Base-by-base conservation (phyloP, 495 filamentous ascomycete species). In the Talaromyces ruber region DNA sequence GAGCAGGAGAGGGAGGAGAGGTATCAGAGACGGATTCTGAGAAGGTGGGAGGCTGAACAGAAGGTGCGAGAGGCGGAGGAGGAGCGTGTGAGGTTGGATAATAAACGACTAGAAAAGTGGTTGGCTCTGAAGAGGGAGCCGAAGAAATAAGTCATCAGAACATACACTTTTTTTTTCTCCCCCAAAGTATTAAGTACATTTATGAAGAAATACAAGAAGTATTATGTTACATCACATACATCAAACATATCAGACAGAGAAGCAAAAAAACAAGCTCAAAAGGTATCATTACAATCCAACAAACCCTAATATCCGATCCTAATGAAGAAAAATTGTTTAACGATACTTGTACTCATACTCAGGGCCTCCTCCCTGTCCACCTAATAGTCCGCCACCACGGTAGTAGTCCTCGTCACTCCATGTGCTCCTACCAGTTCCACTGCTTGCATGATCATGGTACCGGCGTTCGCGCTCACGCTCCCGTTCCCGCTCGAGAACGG, bases 41-140 rank as follows among this genome's bases (percentile, higher is more conserved):
- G 63, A 56, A 39, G 58, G 63, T 77, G 76, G 71, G 75, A 79
- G 66, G 43, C 51, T 45, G 74, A 81, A 65, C 79, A 82, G 61
- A 62, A 63, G 57, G 47, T 64, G 29, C 65, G 79, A 62, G 74
- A 71, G 58, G 67, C 65, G 34, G 76, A 76, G 61, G 74, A 72
- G 26, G 64, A 34, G 28, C 58, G 64, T 52, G 69, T 70, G 66
- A 64, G 68, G 59, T 71, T 73, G 11, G 39, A 39, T 47, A 60
- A 60, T 60, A 50, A 21, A 21, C 11, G 58, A 25, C 28, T 59
- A 4, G 58, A 60, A 7, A 30, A n/a, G 26, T 50, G 59, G 43
- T 60, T 50, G 59, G 59, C 59, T 50, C 21, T 29, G 39, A 60
- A 50, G 14, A 39, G 34, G 24, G 57, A 54, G 22, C 34, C 34